These are phyloP conservation scores for Zizania palustris DNA, from an alignment of 202 grass and related monocot species.

Conservation along the genomic window DNA sequence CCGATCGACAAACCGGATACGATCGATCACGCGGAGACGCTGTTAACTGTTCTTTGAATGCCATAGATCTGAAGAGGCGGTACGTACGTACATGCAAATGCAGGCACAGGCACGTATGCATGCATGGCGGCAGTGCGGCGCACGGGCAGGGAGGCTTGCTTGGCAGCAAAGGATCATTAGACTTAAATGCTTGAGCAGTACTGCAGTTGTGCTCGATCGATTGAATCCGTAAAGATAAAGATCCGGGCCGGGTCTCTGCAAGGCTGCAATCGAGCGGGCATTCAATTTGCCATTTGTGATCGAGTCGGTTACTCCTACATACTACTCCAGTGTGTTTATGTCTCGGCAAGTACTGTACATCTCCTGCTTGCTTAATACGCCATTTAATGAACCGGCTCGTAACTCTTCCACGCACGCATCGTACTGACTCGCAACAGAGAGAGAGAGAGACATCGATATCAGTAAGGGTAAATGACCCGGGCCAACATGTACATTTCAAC, in stretches of 20 bases:
- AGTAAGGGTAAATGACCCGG: no score
- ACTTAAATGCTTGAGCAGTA: neutral
- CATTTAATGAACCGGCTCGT: no score
- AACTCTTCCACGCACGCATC: no score
- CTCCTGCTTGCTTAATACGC: neutral
- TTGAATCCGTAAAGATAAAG: neutral
- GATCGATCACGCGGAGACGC: neutral
- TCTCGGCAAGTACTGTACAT: neutral
- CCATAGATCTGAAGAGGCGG: conserved; percentile 22
- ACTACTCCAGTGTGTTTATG: neutral
- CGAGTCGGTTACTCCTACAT: neutral
- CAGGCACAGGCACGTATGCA: neutral
- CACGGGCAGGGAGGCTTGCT: neutral
- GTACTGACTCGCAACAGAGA: no score
- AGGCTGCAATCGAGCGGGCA: neutral
- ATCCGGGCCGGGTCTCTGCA: neutral
- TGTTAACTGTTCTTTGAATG: conserved; percentile 11
- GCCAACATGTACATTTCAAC: no score
- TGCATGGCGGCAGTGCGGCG: neutral
- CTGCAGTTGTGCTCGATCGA: neutral
- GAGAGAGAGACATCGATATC: no score
- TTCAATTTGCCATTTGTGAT: neutral
- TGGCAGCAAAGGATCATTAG: neutral
- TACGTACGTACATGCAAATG: neutral
- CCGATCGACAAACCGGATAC: neutral